Evolutionary conservation across 768 basidiomycete species (phyloP), one percentile per base, ranked within the genome.

Genomic region (Termitomyces eurrhizus): DNA sequence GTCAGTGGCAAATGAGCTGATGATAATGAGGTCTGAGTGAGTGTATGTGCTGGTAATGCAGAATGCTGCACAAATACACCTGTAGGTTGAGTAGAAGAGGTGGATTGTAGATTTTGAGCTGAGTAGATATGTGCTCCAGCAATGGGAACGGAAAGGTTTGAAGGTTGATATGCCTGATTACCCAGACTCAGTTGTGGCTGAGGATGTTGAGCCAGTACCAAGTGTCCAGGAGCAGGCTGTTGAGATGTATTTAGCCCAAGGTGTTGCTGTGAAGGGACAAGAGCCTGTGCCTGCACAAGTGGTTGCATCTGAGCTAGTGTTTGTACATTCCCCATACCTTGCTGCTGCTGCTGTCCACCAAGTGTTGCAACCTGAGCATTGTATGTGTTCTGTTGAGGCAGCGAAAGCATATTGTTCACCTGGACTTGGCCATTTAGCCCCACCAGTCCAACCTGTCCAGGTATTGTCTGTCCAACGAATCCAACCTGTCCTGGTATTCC

Each of bases 341-440:
- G 36, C 11, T 42, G 39, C 33, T 42, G 39, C 24, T 24, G 33
- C 3, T 60, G 52, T 29, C 46, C 53, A 53, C 42, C 12, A 3
- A 14, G 16, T 12, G 32, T 37, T 4, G 21, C 37, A 7, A 56
- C 48, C 39, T 56, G 54, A 26, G 24, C 7, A 16, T 42, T 41
- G 8, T 33, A 9, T 18, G 13, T 32, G 32, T 39, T 55, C n/a
- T 55, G 52, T 16, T 52, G 54, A 14, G 53, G 14, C n/a, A 53
- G 64, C 16, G 44, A 26, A 4, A 24, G 16, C 2, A 57, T 16
- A n/a, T 63, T 59, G 44, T 58, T 58, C 33, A 37, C 6, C 49
- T 56, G 62, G 13, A 42, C 41, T 48, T 60, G 59, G 24, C 55
- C 54, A 9, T 39, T 32, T 14, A 33, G 3, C 42, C 49, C 57